Base-by-base conservation (phyloP, 1,139 yeast species). In the Blastobotrys buckinghamii region DNA sequence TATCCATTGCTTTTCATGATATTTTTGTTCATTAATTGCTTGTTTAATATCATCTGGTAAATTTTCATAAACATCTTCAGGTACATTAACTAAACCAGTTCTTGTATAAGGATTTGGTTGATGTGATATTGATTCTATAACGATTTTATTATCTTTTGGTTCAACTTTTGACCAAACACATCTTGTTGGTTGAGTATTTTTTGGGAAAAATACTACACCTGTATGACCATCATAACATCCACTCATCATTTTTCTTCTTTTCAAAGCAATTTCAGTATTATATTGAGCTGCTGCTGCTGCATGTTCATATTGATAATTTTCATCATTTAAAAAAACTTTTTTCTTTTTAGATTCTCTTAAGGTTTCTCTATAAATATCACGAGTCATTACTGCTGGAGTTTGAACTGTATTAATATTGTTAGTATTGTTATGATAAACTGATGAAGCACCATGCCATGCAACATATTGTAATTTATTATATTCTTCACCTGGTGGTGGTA, bases 261-360 rank as follows among this genome's bases (percentile, higher is more conserved):
- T 81, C 51, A 81, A 81, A 32, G 76, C 68, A 44, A 89, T 67
- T 50, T 76, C 75, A 33, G 77, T 70, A 65, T 89, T 90, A 64
- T 78, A 86, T 49, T 79, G 79, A 53, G 83, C 74, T 6, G 90
- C 81, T 32, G 94, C 84, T 19, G 75, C 68, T 0, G 96, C 95
- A 57, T 88, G 89, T 62, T 87, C 92, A 58, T 79, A 79, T 71
- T 88, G 77, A 97, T 97, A 92, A 47, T 86, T 81, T 30, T 82
- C 84, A 55, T 86, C 89, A 15, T 81, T 76, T 41, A 77, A 64
- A 34, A 68, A 64, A 17, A 65, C 65, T 63, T 50, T 71, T 59
- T 53, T 70, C 19, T 51, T 49, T 6, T 48, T 44, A 16, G 39
- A 38, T 34, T 55, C 59, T 22, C 53, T 45, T 59, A 50, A 9